Conservation (phyloP, 116 monocot genomes). For the Cymodocea nodosa region DNA sequence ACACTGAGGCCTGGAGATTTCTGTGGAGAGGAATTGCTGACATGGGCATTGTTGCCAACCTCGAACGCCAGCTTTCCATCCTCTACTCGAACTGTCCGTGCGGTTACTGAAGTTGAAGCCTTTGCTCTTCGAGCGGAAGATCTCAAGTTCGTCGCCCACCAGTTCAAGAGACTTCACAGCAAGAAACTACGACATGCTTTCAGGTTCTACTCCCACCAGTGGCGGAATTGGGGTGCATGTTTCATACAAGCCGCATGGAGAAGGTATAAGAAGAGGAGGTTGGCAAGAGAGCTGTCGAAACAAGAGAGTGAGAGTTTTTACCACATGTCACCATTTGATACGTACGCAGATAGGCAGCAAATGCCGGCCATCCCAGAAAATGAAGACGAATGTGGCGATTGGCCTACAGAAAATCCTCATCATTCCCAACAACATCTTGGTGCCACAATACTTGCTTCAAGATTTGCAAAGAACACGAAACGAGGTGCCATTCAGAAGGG, state of each 20-base stretch:
- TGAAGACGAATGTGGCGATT: slow-evolving; percentile 6
- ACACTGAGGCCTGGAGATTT: slow-evolving; percentile 80
- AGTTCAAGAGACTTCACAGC: slow-evolving; percentile 88
- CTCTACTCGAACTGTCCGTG: slow-evolving; percentile 65
- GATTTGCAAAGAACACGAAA: slow-evolving; percentile 80
- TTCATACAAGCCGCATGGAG: slow-evolving; percentile 86
- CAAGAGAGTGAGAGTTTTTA: slow-evolving; percentile 35
- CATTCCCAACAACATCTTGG: slow-evolving; percentile 28
- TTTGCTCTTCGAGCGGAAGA: slow-evolving; percentile 85
- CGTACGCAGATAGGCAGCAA: background rate
- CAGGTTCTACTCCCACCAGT: slow-evolving; percentile 88
- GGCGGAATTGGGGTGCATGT: slow-evolving; percentile 96
- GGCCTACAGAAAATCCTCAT: slow-evolving; percentile 1
- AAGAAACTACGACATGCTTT: slow-evolving; percentile 90
- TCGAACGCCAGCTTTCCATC: slow-evolving; percentile 53
- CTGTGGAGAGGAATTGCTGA: slow-evolving; percentile 89
- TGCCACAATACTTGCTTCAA: slow-evolving; percentile 62
- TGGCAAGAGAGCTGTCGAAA: slow-evolving; percentile 48
- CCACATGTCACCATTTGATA: slow-evolving; percentile 15
- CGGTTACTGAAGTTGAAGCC: slow-evolving; percentile 72
- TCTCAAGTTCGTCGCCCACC: slow-evolving; percentile 77
- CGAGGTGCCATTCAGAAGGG: slow-evolving; percentile 31
- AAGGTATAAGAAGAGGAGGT: slow-evolving; percentile 65
- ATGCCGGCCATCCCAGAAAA: slow-evolving; percentile 9
- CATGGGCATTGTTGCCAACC: slow-evolving; percentile 79